phyloP scores from a whole-genome alignment of 2,329 filamentous ascomycete genomes.

The Cladosporium sphaerospermum region DNA sequence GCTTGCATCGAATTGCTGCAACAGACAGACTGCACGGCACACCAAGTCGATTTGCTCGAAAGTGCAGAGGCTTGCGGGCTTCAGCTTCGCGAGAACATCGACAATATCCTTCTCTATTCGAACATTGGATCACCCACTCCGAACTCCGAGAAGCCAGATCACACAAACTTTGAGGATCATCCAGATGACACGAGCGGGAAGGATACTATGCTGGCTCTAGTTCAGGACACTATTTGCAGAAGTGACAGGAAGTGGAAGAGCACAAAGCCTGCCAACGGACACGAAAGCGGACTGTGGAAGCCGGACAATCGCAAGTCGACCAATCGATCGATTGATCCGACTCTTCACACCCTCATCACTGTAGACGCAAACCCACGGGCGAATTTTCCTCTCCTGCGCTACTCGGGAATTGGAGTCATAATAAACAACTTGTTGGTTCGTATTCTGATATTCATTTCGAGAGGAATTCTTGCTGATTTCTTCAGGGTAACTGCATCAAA shows the following conservation, averaged over 20 bases:
- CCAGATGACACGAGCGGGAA: conserved; percentile 35
- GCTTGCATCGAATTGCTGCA: conserved; percentile 33
- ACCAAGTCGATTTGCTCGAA: conserved; percentile 14
- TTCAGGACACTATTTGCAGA: conserved; percentile 34
- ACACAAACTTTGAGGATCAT: conserved; percentile 30
- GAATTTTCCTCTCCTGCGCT: not conserved
- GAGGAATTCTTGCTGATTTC: not conserved
- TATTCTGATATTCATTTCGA: not conserved
- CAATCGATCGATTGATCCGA: not conserved
- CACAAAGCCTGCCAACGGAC: conserved; percentile 14
- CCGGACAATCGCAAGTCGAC: not conserved
- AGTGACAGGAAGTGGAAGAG: conserved; percentile 8
- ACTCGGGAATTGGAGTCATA: conserved; percentile 3
- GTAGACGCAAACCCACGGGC: conserved; percentile 4
- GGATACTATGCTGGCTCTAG: conserved; percentile 42
- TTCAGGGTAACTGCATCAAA: conserved; percentile 37
- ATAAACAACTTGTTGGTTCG: conserved; percentile 9
- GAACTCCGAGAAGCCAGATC: not conserved
- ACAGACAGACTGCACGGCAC: conserved; percentile 24
- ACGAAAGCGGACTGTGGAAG: not conserved
- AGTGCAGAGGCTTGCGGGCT: conserved; percentile 34
- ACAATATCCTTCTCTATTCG: conserved; percentile 38
- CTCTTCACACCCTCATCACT: not conserved
- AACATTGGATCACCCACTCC: conserved; percentile 27
- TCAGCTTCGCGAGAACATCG: conserved; percentile 36